Percentiles rank a stretch among this genome's conserved stretches.
phyloP scores from a whole-genome alignment of 805 yeast genomes.

The Priceomyces fermenticarens region DNA sequence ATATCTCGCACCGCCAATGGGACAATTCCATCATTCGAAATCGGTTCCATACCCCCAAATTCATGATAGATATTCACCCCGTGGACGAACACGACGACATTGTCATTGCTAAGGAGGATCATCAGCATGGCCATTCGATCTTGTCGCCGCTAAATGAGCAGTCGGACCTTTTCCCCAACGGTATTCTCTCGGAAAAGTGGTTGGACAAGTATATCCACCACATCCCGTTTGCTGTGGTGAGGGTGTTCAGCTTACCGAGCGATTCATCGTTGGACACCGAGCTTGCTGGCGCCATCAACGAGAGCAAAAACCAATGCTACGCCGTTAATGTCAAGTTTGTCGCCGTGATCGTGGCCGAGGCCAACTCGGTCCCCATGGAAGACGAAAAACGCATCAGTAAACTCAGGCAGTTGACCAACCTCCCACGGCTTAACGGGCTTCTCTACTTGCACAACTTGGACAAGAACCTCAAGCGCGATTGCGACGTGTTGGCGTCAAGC shows the following conservation, averaged over 20 bases:
- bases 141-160: constrained; percentile 35
- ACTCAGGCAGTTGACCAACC: constrained; percentile 25
- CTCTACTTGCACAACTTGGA: constrained; percentile 17
- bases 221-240: constrained; percentile 32
- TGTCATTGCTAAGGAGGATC: not conserved
- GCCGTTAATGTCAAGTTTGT: constrained; percentile 15
- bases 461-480: constrained; percentile 20
- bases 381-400: constrained; percentile 21
- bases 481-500: constrained; percentile 28
- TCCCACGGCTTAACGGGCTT: constrained; percentile 30
- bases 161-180: constrained; percentile 28
- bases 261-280: constrained; percentile 11
- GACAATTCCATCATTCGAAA: constrained; percentile 36
- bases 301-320: constrained; percentile 10
- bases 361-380: constrained; percentile 7
- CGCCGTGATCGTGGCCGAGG: constrained; percentile 20
- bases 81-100: constrained; percentile 3
- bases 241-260: constrained; percentile 14
- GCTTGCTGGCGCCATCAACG: constrained; percentile 15
- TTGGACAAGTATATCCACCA: constrained; percentile 28
- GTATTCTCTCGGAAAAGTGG: constrained; percentile 32
- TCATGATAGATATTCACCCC: constrained; percentile 17
- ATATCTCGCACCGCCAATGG: constrained; percentile 26
- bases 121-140: constrained; percentile 20
- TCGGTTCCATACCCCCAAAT: constrained; percentile 32